A percentile compares a stretch with the other conserved stretches of the same genome.
phyloP scores from a whole-genome alignment of 805 yeast species.

The Wickerhamomyces alni region DNA sequence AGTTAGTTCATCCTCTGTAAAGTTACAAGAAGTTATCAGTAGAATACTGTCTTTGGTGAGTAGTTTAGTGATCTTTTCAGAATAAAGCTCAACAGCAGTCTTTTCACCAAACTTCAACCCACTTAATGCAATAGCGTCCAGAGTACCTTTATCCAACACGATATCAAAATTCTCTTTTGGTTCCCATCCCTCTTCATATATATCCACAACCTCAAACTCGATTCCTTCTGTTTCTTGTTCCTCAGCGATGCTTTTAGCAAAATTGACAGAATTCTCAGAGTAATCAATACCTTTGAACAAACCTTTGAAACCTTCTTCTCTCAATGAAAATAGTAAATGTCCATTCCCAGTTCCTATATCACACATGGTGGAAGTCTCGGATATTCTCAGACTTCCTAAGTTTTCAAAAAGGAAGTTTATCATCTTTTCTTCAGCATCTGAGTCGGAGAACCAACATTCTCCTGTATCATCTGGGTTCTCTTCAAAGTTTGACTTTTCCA shows the following conservation, averaged over 20 bases:
- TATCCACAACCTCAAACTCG: constrained; percentile 62
- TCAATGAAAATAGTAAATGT: constrained; percentile 67
- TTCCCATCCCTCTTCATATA: constrained; percentile 39
- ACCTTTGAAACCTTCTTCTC: constrained; percentile 58
- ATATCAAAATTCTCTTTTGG: constrained; percentile 52
- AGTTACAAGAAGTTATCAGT: constrained; percentile 88
- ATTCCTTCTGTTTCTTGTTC: constrained; percentile 33
- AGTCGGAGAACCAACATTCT: constrained; percentile 94
- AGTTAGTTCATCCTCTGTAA: constrained; percentile 73
- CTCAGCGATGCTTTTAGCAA: constrained; percentile 58
- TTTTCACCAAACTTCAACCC: constrained; percentile 42
- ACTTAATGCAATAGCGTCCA: constrained; percentile 93
- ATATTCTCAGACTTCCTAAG: constrained; percentile 29
- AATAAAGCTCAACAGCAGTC: constrained; percentile 55
- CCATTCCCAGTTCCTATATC: constrained; percentile 98
- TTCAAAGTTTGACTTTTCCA: constrained; percentile 66
- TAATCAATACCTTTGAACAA: constrained; percentile 77
- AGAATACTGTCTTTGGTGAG: constrained; percentile 53
- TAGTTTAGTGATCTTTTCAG: constrained; percentile 48
- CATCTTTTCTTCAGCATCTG: constrained; percentile 86
- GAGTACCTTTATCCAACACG: constrained; percentile 88
- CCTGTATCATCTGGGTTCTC: constrained; percentile 83
- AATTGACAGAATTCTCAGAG: constrained; percentile 69
- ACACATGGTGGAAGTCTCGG: constrained; percentile 37
- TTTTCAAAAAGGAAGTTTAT: constrained; percentile 61